Evolutionary conservation across 2,329 filamentous ascomycete genomes (phyloP).

Genomic region (Colletotrichum eleusines): DNA sequence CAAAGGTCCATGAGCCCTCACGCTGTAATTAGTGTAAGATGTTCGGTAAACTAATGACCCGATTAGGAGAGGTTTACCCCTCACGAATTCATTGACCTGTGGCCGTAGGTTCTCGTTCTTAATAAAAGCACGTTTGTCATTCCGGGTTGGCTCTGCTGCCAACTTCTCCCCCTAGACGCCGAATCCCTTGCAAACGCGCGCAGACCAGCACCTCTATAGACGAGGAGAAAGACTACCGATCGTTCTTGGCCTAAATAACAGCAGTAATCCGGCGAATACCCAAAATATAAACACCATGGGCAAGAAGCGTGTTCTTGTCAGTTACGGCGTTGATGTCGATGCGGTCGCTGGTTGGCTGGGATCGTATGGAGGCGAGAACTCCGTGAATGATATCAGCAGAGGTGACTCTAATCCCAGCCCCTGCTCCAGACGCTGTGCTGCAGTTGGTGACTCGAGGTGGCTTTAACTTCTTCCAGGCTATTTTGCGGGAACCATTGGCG

Average conservation of each 20-base stretch:
- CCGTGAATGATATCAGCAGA: conserved; percentile 77
- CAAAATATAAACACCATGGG: conserved; percentile 46
- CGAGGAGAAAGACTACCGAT: background rate
- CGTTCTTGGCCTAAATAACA: background rate
- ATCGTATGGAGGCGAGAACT: conserved; percentile 80
- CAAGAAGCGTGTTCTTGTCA: conserved; percentile 54
- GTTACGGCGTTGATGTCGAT: conserved; percentile 80
- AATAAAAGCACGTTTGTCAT: conserved; percentile 14
- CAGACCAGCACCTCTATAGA: background rate
- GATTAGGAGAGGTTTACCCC: conserved; percentile 15
- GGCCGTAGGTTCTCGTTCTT: background rate
- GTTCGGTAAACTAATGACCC: conserved; percentile 9
- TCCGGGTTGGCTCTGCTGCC: background rate
- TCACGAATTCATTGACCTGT: conserved; percentile 1
- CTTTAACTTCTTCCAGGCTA: conserved; percentile 57
- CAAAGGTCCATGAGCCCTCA: background rate
- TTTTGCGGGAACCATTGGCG: conserved; percentile 77
- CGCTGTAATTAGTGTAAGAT: background rate
- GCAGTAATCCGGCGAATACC: too few relatives aligned
- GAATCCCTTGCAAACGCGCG: background rate
- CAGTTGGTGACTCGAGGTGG: too few relatives aligned
- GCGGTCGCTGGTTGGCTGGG: conserved; percentile 83
- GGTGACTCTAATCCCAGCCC: conserved; percentile 59
- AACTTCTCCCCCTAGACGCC: background rate
- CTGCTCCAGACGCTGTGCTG: background rate